Percentiles rank a stretch among this genome's conserved stretches.
Evolutionary conservation across 129 eudicot species (phyloP).

Genomic region (Tagetes patula): DNA sequence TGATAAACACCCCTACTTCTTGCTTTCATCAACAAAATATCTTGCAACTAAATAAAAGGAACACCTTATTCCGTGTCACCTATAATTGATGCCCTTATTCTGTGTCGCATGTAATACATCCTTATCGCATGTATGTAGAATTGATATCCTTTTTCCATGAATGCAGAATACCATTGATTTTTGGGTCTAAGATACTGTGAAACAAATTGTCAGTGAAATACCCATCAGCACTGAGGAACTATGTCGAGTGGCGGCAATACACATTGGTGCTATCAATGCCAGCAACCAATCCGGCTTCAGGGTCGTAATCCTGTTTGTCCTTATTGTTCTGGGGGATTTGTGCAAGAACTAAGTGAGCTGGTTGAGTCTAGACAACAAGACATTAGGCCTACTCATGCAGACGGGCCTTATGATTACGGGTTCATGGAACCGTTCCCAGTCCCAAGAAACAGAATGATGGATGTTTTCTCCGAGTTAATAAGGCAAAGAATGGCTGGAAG

Average conservation of each 20-base stretch:
- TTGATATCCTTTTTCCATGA: constrained; percentile 7
- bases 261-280: constrained; percentile 91
- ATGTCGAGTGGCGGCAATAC: constrained; percentile 80
- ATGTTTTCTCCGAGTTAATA: constrained; percentile 65
- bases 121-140: constrained; percentile 21
- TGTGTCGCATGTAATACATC: background rate
- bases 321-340: constrained; percentile 74
- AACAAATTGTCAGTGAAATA: background rate
- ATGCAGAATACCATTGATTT: constrained; percentile 23
- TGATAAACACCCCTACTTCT: background rate
- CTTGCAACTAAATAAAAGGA: background rate
- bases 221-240: constrained; percentile 15
- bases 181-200: constrained; percentile 12
- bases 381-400: constrained; percentile 31
- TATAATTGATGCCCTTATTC: background rate
- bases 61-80: background rate
- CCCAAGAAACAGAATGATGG: constrained; percentile 59
- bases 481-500: constrained; percentile 71
- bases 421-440: constrained; percentile 53
- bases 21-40: background rate
- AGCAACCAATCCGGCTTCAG: constrained; percentile 54
- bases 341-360: constrained; percentile 76
- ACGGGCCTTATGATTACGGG: constrained; percentile 48
- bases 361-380: constrained; percentile 37
- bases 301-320: constrained; percentile 56